Percentiles rank a stretch among this genome's conserved stretches.
These are phyloP conservation scores for Pascua guehoae DNA, from an alignment of 1,284 basidiomycete genomes.

Conservation along the genomic window DNA sequence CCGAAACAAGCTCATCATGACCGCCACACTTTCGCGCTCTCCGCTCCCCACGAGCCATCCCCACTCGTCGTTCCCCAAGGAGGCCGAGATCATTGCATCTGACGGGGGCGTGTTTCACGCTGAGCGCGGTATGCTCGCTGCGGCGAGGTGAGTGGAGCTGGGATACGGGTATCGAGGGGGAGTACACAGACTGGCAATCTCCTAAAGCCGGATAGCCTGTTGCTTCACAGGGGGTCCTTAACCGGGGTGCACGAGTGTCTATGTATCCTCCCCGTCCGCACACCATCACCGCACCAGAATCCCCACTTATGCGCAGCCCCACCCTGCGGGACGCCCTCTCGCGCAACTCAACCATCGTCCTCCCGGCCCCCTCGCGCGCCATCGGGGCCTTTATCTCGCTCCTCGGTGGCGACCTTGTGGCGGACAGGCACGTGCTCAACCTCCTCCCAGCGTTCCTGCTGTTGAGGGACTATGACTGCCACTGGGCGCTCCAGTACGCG, in stretches of 20 bases:
- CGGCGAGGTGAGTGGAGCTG: not conserved
- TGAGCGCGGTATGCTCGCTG: not conserved
- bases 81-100: constrained; percentile 4
- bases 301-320: too few relatives aligned
- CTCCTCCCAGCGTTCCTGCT: constrained; percentile 1
- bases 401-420: constrained; percentile 2
- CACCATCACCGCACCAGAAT: constrained; percentile 1
- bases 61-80: not conserved
- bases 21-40: not conserved
- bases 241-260: too few relatives aligned
- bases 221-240: too few relatives aligned
- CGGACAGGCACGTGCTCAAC: not conserved
- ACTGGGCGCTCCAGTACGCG: constrained; percentile 1
- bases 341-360: not conserved
- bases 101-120: constrained; percentile 11
- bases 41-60: not conserved
- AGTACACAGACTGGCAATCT: too few relatives aligned
- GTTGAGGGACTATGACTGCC: constrained; percentile 3
- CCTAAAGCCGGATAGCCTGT: too few relatives aligned
- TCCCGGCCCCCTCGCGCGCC: not conserved
- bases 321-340: not conserved
- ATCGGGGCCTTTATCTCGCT: constrained; percentile 7
- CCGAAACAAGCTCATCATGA: not conserved
- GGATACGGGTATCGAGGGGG: not conserved
- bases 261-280: not conserved